A percentile compares a stretch with the other conserved stretches of the same genome.
These are phyloP conservation scores for Symbiodinium pilosum DNA, from an alignment of 73 alveolate genomes.

Conservation along the genomic window DNA sequence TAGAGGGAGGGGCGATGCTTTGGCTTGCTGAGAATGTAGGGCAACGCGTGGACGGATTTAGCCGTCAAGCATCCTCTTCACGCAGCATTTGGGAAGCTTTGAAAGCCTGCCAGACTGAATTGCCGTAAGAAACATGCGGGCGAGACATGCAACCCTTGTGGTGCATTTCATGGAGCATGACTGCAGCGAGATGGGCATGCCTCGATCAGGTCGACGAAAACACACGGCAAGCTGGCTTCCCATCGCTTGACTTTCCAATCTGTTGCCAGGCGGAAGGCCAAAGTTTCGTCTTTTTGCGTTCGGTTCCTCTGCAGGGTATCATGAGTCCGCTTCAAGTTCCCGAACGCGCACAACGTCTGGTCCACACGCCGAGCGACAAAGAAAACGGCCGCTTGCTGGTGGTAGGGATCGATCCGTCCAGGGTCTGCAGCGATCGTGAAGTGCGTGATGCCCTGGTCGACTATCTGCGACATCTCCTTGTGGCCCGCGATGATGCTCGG, in stretches of 20 bases:
- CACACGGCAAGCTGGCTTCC: constrained; percentile 11
- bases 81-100: not conserved
- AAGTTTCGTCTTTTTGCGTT: not conserved
- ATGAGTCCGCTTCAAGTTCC: not conserved
- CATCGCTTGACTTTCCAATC: not conserved
- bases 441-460: not conserved
- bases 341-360: not conserved
- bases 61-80: not conserved
- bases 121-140: not conserved
- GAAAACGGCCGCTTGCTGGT: not conserved
- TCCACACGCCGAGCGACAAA: not conserved
- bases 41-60: too few relatives aligned
- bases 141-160: not conserved
- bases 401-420: not conserved
- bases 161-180: not conserved
- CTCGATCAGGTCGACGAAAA: not conserved
- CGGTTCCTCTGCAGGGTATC: not conserved
- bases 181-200: not conserved
- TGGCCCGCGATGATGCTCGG: not conserved
- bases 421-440: not conserved
- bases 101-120: not conserved
- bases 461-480: not conserved
- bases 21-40: too few relatives aligned
- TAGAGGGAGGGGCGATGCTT: too few relatives aligned
- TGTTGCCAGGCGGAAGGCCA: not conserved